Conservation (phyloP, 1,284 basidiomycete species). For the Austropuccinia psidii region DNA sequence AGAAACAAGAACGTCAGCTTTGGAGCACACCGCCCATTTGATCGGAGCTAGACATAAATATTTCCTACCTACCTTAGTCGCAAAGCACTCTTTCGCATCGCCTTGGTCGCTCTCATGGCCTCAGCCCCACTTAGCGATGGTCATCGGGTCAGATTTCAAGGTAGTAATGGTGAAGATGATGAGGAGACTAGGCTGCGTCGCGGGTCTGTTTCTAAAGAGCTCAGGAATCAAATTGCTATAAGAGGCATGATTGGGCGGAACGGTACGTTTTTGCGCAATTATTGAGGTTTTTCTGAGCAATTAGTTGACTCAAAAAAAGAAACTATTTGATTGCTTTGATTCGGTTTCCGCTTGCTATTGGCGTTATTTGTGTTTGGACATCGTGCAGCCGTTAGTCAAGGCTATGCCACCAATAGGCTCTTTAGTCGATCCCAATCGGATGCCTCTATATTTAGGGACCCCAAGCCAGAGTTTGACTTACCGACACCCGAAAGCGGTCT, state of each 20-base stretch:
- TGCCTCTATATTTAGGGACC: conserved; percentile 19
- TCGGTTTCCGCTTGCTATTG: too few relatives aligned
- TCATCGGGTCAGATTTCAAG: conserved; percentile 17
- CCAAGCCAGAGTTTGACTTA: conserved; percentile 3
- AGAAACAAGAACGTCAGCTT: too few relatives aligned
- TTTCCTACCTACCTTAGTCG: too few relatives aligned
- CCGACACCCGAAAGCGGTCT: not conserved
- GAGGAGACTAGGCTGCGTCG: conserved; percentile 15
- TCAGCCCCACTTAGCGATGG: not conserved
- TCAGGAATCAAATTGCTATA: conserved; percentile 30
- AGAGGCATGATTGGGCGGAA: conserved; percentile 33
- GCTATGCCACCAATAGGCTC: conserved; percentile 21
- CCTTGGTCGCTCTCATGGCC: too few relatives aligned
- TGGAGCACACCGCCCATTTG: too few relatives aligned
- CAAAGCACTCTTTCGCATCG: too few relatives aligned
- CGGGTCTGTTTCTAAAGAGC: conserved; percentile 20
- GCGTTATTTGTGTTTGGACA: not conserved
- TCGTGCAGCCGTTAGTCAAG: conserved; percentile 20
- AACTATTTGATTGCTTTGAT: too few relatives aligned
- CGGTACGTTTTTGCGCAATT: not conserved
- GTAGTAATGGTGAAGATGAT: not conserved
- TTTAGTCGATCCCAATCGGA: conserved; percentile 32
- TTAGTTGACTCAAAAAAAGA: too few relatives aligned
- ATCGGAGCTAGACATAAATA: too few relatives aligned
- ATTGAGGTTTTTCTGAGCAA: too few relatives aligned